Conservation (phyloP, 768 basidiomycete genomes). For the Xerocomellus amylosporus region DNA sequence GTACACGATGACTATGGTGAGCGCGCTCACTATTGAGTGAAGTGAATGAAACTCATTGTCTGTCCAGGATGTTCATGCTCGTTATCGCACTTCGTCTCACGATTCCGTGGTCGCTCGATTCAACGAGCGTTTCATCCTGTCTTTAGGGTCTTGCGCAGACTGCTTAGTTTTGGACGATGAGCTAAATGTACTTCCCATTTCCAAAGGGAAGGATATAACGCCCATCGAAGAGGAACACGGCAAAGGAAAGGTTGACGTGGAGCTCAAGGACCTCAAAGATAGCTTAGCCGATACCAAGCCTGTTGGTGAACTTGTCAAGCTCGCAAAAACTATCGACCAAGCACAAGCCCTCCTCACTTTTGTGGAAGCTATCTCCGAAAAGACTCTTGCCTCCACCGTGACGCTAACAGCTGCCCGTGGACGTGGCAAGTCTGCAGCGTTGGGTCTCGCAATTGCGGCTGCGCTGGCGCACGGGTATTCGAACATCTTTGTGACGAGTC, state of each 20-base stretch:
- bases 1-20: slow-evolving; percentile 84
- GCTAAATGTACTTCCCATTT: slow-evolving; percentile 94
- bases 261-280: slow-evolving; percentile 76
- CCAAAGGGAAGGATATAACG: slow-evolving; percentile 88
- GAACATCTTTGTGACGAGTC: slow-evolving; percentile 97
- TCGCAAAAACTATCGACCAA: slow-evolving; percentile 92
- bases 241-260: slow-evolving; percentile 53
- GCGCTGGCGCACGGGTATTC: slow-evolving; percentile 92
- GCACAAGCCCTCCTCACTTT: slow-evolving; percentile 93
- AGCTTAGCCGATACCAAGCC: slow-evolving; percentile 80
- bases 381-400: slow-evolving; percentile 91
- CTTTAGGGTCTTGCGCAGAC: slow-evolving; percentile 88
- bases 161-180: slow-evolving; percentile 97
- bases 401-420: slow-evolving; percentile 94
- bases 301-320: slow-evolving; percentile 83
- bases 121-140: slow-evolving; percentile 98
- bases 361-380: slow-evolving; percentile 89
- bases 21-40: slow-evolving; percentile 5
- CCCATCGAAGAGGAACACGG: slow-evolving; percentile 53
- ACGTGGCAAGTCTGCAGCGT: slow-evolving; percentile 92
- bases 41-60: not conserved
- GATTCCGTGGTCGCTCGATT: slow-evolving; percentile 90
- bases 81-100: slow-evolving; percentile 91
- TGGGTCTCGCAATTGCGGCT: slow-evolving; percentile 93
- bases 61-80: slow-evolving; percentile 87